Percentiles rank a stretch among this genome's conserved stretches.
phyloP scores from a whole-genome alignment of 805 yeast genomes.

The Kurtzmaniella fragi region DNA sequence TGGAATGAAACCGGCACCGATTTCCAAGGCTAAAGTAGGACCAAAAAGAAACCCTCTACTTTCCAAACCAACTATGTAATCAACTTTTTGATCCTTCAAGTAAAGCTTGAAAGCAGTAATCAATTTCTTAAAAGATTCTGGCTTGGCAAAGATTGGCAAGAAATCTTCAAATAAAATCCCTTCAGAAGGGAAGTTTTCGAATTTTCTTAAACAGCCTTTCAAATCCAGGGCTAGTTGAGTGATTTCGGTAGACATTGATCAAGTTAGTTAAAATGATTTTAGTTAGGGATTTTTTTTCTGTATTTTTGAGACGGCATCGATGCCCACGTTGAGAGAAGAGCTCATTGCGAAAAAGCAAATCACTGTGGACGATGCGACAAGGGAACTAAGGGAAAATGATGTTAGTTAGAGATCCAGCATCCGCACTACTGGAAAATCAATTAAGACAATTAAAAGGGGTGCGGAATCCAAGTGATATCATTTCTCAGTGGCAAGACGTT shows the following conservation, averaged over 20 bases:
- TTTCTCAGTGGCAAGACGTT: too few species aligned
- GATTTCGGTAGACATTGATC: slow-evolving; percentile 15
- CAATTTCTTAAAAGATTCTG: slow-evolving; percentile 74
- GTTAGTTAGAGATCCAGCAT: too few species aligned
- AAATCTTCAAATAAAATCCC: slow-evolving; percentile 96
- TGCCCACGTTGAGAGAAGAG: too few species aligned
- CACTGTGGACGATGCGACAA: too few species aligned
- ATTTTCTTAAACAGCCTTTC: slow-evolving; percentile 47
- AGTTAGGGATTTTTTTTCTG: too few species aligned
- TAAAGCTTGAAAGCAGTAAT: slow-evolving; percentile 77
- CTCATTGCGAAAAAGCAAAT: too few species aligned
- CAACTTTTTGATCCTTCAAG: slow-evolving; percentile 63
- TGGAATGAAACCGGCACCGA: slow-evolving; percentile 90
- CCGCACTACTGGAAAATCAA: too few species aligned
- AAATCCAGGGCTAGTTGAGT: slow-evolving; percentile 32
- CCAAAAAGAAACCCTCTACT: slow-evolving; percentile 97
- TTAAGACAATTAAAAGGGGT: too few species aligned
- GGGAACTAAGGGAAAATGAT: too few species aligned
- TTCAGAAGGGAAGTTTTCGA: slow-evolving; percentile 90
- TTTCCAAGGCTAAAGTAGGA: slow-evolving; percentile 86
- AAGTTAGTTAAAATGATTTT: neutral
- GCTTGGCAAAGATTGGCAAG: slow-evolving; percentile 85
- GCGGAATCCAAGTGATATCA: too few species aligned
- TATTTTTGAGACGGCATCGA: too few species aligned
- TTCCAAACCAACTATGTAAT: slow-evolving; percentile 90